Percentiles rank a stretch among this genome's conserved stretches.
These are phyloP conservation scores for Moesziomyces sp. DNA, from an alignment of 1,284 basidiomycete species.

Conservation along the genomic window DNA sequence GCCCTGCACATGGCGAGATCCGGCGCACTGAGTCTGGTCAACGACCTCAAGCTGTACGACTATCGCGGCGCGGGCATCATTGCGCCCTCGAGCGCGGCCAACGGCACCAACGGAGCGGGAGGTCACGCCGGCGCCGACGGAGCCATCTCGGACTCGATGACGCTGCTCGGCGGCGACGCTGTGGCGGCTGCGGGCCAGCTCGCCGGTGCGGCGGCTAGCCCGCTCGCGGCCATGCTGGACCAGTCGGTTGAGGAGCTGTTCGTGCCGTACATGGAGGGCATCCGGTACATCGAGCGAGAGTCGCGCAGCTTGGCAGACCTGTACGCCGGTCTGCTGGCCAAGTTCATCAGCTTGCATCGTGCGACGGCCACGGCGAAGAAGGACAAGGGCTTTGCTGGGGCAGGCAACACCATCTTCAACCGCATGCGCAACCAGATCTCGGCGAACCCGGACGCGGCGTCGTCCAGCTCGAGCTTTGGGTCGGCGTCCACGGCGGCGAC, in stretches of 20 bases:
- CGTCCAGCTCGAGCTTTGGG: constrained; percentile 27
- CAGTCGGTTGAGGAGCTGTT: constrained; percentile 96
- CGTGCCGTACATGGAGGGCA: constrained; percentile 87
- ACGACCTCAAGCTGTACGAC: constrained; percentile 92
- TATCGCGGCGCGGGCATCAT: constrained; percentile 70
- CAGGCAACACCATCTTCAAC: constrained; percentile 80
- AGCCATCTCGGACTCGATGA: constrained; percentile 14
- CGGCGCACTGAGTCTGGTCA: constrained; percentile 81
- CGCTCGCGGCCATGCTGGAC: constrained; percentile 80
- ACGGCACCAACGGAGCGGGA: constrained; percentile 4
- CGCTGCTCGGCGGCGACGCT: constrained; percentile 32
- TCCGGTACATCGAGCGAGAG: constrained; percentile 91
- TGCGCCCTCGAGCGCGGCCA: constrained; percentile 19
- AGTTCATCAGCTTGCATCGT: constrained; percentile 88
- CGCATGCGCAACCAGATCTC: constrained; percentile 91
- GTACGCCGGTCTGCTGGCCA: constrained; percentile 79
- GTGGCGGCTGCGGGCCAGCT: constrained; percentile 46
- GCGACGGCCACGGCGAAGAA: constrained; percentile 21
- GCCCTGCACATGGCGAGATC: constrained; percentile 87
- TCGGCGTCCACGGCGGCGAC: constrained; percentile 10
- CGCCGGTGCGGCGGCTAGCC: constrained; percentile 45
- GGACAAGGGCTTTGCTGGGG: constrained; percentile 14
- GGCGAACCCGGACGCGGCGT: constrained; percentile 73
- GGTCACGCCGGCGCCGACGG: constrained; percentile 7
- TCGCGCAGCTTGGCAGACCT: constrained; percentile 85